Base-by-base conservation (phyloP, 2,329 filamentous ascomycete species). In the Rutstroemia sp. region DNA sequence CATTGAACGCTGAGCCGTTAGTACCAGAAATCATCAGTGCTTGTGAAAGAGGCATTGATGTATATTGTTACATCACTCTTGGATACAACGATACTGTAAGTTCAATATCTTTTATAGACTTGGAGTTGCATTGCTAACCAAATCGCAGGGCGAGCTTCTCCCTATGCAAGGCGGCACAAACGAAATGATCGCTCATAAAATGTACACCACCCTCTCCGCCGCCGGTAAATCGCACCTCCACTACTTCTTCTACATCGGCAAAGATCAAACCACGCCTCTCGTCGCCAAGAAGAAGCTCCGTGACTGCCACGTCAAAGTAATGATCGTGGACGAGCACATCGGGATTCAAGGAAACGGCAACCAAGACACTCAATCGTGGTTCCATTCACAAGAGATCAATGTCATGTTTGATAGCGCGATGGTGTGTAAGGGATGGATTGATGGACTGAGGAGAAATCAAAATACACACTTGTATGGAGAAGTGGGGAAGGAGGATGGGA, bases 291-390 rank as follows among this genome's bases (percentile, higher is more conserved):
- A 79, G 68, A 86, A 87, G 69, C 74, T 79, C 38, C 77, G 88
- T 0, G 82, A 79, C 56, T 91, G 88, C 66, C 88, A 92, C 69
- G 78, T 91, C 67, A 92, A 92, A 68, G 74, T 92, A 2, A 79
- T 92, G 74, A 86, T 92, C 44, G 83, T 82, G 1, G 88, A 92
- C 67, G 80, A 79, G 45, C 72, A 73, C 21, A 77, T 92, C 38
- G 87, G 80, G 2, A 83, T 92, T 38, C 80, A 87, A 69, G 88
- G 88, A 3, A 88, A 82, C 61, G 88, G 87, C 0, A 92, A 92
- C 65, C 85, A 91, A 68, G 88, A 92, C 63, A 91, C 88, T 1
- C 88, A 92, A 70, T 83, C 79, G 19, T 92, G 87, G 83, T 91
- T 79, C 62, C 88, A 92, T 66, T 84, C 79, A 54, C 87, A 91